Conservation (phyloP, 129 eudicot species). For the Dittrichia graveolens region DNA sequence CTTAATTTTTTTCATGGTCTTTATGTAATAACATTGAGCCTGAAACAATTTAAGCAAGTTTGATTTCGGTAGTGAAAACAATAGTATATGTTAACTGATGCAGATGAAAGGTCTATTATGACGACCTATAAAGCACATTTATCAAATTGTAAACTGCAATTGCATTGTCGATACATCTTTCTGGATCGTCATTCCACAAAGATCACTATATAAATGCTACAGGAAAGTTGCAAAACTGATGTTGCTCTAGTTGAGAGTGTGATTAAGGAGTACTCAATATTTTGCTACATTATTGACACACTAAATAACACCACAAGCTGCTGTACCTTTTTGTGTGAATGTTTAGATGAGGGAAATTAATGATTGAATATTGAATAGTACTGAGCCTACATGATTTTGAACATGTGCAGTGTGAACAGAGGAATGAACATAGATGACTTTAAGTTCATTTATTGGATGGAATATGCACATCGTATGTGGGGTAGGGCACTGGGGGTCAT, state of each 20-base stretch:
- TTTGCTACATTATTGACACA: slow-evolving; percentile 26
- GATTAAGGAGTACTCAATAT: slow-evolving; percentile 19
- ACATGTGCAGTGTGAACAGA: slow-evolving; percentile 68
- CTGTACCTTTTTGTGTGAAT: not conserved
- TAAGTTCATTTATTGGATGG: slow-evolving; percentile 99
- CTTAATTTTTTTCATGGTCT: not conserved
- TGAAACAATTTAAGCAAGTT: slow-evolving; percentile 8
- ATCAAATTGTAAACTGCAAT: not conserved
- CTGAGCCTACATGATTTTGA: slow-evolving; percentile 26
- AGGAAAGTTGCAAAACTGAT: slow-evolving; percentile 31
- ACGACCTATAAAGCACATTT: not conserved
- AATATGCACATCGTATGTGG: slow-evolving; percentile 99
- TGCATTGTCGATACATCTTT: slow-evolving; percentile 48
- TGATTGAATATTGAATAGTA: not conserved
- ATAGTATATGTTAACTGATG: not conserved
- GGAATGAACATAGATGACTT: slow-evolving; percentile 92
- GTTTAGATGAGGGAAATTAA: not conserved
- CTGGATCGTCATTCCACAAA: slow-evolving; percentile 41
- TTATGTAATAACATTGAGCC: slow-evolving; percentile 3
- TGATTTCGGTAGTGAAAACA: not conserved
- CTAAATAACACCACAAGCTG: not conserved
- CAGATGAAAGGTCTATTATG: not conserved
- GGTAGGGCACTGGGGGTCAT: slow-evolving; percentile 95
- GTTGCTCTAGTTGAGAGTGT: slow-evolving; percentile 32
- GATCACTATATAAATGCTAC: slow-evolving; percentile 43